Conservation (phyloP, 805 yeast species). For the Tetrapisispora pingtungensis region DNA sequence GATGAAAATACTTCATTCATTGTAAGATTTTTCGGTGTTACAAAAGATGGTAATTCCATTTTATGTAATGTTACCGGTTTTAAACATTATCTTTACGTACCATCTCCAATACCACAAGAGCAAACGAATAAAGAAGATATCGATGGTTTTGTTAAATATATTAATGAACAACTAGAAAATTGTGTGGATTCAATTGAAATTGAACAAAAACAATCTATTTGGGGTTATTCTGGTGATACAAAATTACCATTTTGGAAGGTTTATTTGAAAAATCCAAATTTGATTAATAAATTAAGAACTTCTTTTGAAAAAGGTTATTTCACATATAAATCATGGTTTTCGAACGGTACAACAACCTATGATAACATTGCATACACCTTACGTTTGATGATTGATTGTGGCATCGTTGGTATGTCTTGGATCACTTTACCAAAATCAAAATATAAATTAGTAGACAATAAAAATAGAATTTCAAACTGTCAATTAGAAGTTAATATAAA, state of each 20-base stretch:
- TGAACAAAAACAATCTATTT: slow-evolving; percentile 67
- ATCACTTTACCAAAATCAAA: slow-evolving; percentile 71
- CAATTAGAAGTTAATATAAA: slow-evolving; percentile 75
- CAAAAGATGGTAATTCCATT: slow-evolving; percentile 78
- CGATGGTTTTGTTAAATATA: slow-evolving; percentile 34
- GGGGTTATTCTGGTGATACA: slow-evolving; percentile 83
- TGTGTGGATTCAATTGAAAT: slow-evolving; percentile 62
- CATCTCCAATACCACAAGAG: slow-evolving; percentile 65
- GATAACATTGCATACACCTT: slow-evolving; percentile 84
- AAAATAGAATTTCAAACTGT: slow-evolving; percentile 53
- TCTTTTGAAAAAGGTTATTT: slow-evolving; percentile 80
- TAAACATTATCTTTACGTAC: slow-evolving; percentile 81
- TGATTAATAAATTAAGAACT: slow-evolving; percentile 58
- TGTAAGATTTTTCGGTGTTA: slow-evolving; percentile 87
- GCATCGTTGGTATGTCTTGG: slow-evolving; percentile 96
- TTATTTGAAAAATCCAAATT: slow-evolving; percentile 52
- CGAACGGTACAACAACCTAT: slow-evolving; percentile 57
- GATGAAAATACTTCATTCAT: slow-evolving; percentile 37
- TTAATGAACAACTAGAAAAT: slow-evolving; percentile 38
- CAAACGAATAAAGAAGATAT: slow-evolving; percentile 24
- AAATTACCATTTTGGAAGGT: slow-evolving; percentile 74
- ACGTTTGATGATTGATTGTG: slow-evolving; percentile 85
- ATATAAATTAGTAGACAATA: slow-evolving; percentile 40
- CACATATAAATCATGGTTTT: slow-evolving; percentile 51
- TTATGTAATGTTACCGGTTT: slow-evolving; percentile 86